Percentiles rank a stretch among this genome's conserved stretches.
These are phyloP conservation scores for Peronospora belbahrii DNA, from an alignment of 352 stramenopile species.

Conservation along the genomic window DNA sequence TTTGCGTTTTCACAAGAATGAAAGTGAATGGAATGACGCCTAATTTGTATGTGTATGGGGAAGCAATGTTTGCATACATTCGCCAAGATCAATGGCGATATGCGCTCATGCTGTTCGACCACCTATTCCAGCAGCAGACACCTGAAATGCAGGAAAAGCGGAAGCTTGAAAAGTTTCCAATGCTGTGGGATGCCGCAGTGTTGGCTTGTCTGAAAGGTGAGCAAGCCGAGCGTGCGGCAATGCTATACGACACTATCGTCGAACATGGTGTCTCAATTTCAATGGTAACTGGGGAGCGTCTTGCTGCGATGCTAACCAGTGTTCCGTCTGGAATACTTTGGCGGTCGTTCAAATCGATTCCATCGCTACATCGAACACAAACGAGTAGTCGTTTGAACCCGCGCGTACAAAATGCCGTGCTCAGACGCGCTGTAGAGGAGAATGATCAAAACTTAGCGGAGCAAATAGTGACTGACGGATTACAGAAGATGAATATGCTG, in stretches of 20 bases:
- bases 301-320: conserved; percentile 36
- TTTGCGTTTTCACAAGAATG: conserved; percentile 63
- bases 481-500: conserved; percentile 28
- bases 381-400: conserved; percentile 18
- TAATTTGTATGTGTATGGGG: conserved; percentile 63
- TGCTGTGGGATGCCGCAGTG: conserved; percentile 61
- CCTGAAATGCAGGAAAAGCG: conserved; percentile 30
- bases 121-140: conserved; percentile 44
- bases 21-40: conserved; percentile 59
- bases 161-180: conserved; percentile 38
- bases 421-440: conserved; percentile 50
- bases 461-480: conserved; percentile 36
- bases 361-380: conserved; percentile 35
- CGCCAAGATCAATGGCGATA: conserved; percentile 53
- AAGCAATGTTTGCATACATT: conserved; percentile 66
- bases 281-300: conserved; percentile 35
- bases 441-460: conserved; percentile 45
- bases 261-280: conserved; percentile 32
- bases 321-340: conserved; percentile 47
- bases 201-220: conserved; percentile 43
- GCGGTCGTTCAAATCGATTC: conserved; percentile 39
- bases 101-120: conserved; percentile 67
- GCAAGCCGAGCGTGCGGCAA: conserved; percentile 33
- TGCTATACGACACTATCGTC: conserved; percentile 42
- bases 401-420: conserved; percentile 53